Evolutionary conservation across 1,139 yeast species (phyloP), one percentile per base, ranked within the genome.

Genomic region (Eremothecium cymbalariae): DNA sequence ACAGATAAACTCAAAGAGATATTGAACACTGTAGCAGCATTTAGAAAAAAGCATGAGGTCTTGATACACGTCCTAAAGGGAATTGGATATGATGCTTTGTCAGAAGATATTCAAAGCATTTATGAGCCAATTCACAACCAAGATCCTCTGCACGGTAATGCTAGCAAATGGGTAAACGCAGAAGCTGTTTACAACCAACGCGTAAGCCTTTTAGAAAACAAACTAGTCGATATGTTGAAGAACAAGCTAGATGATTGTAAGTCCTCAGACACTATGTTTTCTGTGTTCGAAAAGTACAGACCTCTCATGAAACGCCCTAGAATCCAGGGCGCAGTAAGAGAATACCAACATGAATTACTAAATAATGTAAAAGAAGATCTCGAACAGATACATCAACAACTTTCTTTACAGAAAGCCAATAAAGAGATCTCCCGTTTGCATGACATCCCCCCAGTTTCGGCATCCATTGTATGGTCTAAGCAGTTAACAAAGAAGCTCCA

Each of bases 11-110:
- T 81, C 6, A 67, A 65, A 42, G 70, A 68, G 2, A 60, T 76
- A 25, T 43, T 82, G 1, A 63, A 57, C 1, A 63, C 65, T 23
- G 50, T 81, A 2, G 53, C 52, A 6, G 48, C 56, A 0, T 70
- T 84, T 42, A 64, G 88, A 43, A 42, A 50, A 0, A 64, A 68
- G 8, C 90, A 84, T 47, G 65, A 72, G 28, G 71, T 72, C 35
- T 59, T 81, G 16, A 50, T 57, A 4, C 45, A 48, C 2, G 60
- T 68, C 19, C 45, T 70, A 28, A 37, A 42, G n/a, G 59, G 62
- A 12, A 61, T 72, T 3, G 50, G 37, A 40, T 18, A 41, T 33
- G 17, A 31, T 45, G 29, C 24, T 11, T 29, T 32, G 17, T 16
- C 12, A 9, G 25, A 17, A 5, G 35, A 33, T 19, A n/a, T 40